Conservation (phyloP, 208 protist genomes). For the Crithidia thermophila region DNA sequence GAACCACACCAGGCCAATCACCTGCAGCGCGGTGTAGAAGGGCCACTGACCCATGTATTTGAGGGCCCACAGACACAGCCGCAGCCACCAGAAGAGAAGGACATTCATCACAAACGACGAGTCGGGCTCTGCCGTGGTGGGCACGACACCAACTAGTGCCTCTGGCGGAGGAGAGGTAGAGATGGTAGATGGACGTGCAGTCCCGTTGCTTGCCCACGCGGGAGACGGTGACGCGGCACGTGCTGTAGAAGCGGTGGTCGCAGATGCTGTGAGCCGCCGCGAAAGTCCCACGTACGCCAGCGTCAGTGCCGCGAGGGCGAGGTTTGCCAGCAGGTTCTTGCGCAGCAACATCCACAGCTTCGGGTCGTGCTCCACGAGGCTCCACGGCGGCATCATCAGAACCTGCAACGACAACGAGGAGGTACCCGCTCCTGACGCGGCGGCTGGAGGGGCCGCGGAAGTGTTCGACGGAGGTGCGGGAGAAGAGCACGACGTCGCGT, state of each 20-base stretch:
- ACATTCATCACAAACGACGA: slow-evolving; percentile 1
- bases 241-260: neutral
- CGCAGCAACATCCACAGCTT: slow-evolving; percentile 50
- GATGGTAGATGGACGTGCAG: no score
- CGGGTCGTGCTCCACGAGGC: slow-evolving; percentile 33
- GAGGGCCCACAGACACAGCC: slow-evolving; percentile 26
- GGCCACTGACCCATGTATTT: slow-evolving; percentile 46
- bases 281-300: slow-evolving; percentile 24
- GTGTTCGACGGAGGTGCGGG: neutral
- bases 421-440: neutral
- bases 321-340: slow-evolving; percentile 38
- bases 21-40: slow-evolving; percentile 41
- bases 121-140: neutral
- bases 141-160: no score
- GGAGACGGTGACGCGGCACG: no score
- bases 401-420: neutral
- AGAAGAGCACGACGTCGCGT: slow-evolving; percentile 3
- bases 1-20: slow-evolving; percentile 48
- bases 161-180: no score
- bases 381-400: slow-evolving; percentile 39
- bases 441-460: neutral
- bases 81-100: slow-evolving; percentile 20
- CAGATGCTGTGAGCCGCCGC: slow-evolving; percentile 2
- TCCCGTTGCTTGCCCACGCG: no score
- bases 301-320: slow-evolving; percentile 23